phyloP scores from a whole-genome alignment of 345 rosid genomes.

The Melaleuca alternifolia region DNA sequence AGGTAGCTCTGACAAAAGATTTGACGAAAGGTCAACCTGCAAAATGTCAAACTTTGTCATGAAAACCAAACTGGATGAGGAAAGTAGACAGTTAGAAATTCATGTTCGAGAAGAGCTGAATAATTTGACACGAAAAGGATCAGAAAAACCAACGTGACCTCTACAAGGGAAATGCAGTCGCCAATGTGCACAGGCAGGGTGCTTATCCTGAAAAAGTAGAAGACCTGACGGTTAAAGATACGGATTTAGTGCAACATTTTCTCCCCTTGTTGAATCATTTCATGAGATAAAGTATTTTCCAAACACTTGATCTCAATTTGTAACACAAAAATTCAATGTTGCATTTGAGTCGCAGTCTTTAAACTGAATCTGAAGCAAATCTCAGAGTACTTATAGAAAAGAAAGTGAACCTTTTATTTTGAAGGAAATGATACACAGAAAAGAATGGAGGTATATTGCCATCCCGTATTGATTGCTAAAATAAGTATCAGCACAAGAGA shows the following conservation, averaged over 20 bases:
- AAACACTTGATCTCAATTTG: neutral
- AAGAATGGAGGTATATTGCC: neutral
- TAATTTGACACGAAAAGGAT: neutral
- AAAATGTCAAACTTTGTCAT: neutral
- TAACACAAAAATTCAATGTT: neutral
- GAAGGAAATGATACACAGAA: neutral
- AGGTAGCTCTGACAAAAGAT: constrained; percentile 61
- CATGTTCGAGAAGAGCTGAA: neutral
- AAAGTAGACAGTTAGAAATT: neutral
- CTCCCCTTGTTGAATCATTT: neutral
- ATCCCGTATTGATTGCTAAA: neutral
- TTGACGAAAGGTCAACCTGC: constrained; percentile 88
- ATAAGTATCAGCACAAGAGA: neutral
- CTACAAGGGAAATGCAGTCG: constrained; percentile 49
- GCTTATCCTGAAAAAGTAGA: constrained; percentile 37
- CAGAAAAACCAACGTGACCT: constrained; percentile 24
- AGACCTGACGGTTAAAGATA: neutral
- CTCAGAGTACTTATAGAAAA: neutral
- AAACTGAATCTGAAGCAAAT: neutral
- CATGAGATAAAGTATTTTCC: neutral
- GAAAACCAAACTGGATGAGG: neutral
- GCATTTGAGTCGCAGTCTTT: neutral
- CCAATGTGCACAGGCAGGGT: constrained; percentile 39
- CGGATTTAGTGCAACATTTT: neutral
- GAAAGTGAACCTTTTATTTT: neutral